Percentiles rank a stretch among this genome's conserved stretches.
phyloP scores from a whole-genome alignment of 202 grass and related monocot species.

The Hordeum pubiflorum region DNA sequence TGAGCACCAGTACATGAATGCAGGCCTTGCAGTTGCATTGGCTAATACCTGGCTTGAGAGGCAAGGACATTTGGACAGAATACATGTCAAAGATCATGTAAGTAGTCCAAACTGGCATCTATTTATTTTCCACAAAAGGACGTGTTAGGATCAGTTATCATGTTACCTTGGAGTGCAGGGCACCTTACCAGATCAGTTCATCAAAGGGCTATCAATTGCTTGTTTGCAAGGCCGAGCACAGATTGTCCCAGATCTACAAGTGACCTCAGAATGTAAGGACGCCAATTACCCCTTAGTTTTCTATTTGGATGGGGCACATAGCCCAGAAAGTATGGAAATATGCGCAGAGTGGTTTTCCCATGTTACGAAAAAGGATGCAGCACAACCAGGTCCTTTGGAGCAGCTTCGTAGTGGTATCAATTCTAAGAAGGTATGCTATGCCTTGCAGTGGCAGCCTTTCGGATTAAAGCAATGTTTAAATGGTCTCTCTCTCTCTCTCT shows the following conservation, averaged over 20 bases:
- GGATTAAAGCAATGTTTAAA: background rate
- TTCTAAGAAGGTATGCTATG: slow-evolving; percentile 42
- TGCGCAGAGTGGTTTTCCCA: slow-evolving; percentile 81
- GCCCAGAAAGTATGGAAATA: slow-evolving; percentile 92
- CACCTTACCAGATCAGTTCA: slow-evolving; percentile 64
- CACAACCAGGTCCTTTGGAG: slow-evolving; percentile 23
- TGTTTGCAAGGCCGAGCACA: slow-evolving; percentile 82
- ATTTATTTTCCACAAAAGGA: background rate
- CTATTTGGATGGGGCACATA: slow-evolving; percentile 97
- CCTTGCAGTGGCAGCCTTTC: slow-evolving; percentile 8
- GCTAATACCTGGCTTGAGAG: slow-evolving; percentile 72
- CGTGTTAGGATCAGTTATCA: slow-evolving; percentile 20
- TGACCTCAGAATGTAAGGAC: slow-evolving; percentile 30
- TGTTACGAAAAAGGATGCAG: slow-evolving; percentile 36
- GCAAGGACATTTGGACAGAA: slow-evolving; percentile 42
- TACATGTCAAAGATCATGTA: slow-evolving; percentile 48
- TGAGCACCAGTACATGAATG: slow-evolving; percentile 82
- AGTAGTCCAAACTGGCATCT: slow-evolving; percentile 23
- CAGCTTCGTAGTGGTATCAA: slow-evolving; percentile 21
- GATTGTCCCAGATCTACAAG: slow-evolving; percentile 45
- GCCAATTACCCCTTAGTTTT: slow-evolving; percentile 41
- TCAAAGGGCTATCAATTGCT: slow-evolving; percentile 58
- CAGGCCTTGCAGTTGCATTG: slow-evolving; percentile 78
- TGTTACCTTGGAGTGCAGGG: slow-evolving; percentile 38
- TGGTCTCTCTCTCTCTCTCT: background rate